A percentile compares a stretch with the other conserved stretches of the same genome.
phyloP scores from a whole-genome alignment of 306 rosid genomes.

The Argentina anserina region DNA sequence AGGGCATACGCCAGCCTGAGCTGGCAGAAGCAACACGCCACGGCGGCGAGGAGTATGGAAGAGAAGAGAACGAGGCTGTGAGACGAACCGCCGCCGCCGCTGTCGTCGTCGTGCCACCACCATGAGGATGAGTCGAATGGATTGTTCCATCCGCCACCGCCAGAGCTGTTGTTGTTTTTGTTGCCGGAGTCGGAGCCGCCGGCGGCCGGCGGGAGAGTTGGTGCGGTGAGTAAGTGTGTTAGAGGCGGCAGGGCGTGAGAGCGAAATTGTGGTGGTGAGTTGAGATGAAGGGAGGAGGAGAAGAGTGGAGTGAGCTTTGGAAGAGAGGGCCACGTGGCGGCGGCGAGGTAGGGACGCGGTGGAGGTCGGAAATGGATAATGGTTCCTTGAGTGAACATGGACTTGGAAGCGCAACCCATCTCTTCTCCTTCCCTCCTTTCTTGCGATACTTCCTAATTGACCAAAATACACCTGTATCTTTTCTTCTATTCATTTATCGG shows the following conservation, averaged over 20 bases:
- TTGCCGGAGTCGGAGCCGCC: constrained; percentile 15
- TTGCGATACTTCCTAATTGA: background rate
- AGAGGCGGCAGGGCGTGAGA: constrained; percentile 1
- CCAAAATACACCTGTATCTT: background rate
- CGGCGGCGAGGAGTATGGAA: constrained; percentile 32
- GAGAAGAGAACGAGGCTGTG: constrained; percentile 34
- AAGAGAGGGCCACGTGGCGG: background rate
- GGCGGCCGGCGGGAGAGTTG: constrained; percentile 2
- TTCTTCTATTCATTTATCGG: background rate
- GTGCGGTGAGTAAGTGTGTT: constrained; percentile 8
- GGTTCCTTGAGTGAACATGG: constrained; percentile 7
- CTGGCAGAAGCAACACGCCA: constrained; percentile 44
- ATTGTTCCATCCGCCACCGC: constrained; percentile 35
- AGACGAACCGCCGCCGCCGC: background rate
- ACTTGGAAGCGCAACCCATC: constrained; percentile 16
- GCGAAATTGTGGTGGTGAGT: background rate
- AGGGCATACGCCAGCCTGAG: constrained; percentile 55
- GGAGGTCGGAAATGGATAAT: background rate
- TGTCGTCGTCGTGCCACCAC: constrained; percentile 23
- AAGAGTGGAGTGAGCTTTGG: background rate
- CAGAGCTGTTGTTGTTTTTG: constrained; percentile 1
- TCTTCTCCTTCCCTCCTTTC: background rate
- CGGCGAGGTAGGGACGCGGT: background rate
- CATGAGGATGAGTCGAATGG: constrained; percentile 38
- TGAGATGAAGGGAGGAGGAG: background rate